Conservation (phyloP, 805 yeast species). For the Tetrapisispora iriomotensis region DNA sequence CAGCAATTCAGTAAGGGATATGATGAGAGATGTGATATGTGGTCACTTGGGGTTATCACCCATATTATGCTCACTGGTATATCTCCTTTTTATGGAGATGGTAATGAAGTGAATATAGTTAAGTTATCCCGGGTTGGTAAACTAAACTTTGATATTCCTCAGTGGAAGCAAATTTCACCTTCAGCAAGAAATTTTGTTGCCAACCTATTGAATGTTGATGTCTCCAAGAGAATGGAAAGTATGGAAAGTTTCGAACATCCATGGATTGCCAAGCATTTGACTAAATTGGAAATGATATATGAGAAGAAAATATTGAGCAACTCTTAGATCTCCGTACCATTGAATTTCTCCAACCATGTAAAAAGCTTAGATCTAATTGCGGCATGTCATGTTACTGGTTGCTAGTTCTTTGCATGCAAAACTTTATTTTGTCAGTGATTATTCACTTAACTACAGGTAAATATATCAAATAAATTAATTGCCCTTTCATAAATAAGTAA, state of each 20-base stretch:
- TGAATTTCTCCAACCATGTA: too few species aligned
- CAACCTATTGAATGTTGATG: conserved; percentile 32
- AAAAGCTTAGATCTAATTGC: too few species aligned
- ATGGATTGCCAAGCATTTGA: conserved; percentile 39
- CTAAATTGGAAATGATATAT: conserved; percentile 32
- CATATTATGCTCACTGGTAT: conserved; percentile 54
- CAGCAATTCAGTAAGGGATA: conserved; percentile 31
- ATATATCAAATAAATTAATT: too few species aligned
- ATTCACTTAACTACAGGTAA: too few species aligned
- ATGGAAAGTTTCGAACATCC: conserved; percentile 33
- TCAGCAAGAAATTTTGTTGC: conserved; percentile 40
- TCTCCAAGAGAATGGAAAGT: conserved; percentile 30
- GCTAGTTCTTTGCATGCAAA: too few species aligned
- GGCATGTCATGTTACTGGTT: too few species aligned
- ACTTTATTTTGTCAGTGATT: too few species aligned
- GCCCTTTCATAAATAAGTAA: too few species aligned
- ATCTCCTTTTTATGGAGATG: conserved; percentile 50
- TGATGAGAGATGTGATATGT: conserved; percentile 50
- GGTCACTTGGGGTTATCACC: conserved; percentile 58
- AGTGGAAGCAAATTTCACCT: conserved; percentile 35
- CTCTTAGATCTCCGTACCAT: too few species aligned
- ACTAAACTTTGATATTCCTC: conserved; percentile 30
- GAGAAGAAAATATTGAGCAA: conserved; percentile 25
- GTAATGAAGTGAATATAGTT: conserved; percentile 34
- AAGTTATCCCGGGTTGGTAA: conserved; percentile 34